A percentile compares a stretch with the other conserved stretches of the same genome.
These are phyloP conservation scores for Aspergillus transmontanensis DNA, from an alignment of 2,329 filamentous ascomycete genomes.

Conservation along the genomic window DNA sequence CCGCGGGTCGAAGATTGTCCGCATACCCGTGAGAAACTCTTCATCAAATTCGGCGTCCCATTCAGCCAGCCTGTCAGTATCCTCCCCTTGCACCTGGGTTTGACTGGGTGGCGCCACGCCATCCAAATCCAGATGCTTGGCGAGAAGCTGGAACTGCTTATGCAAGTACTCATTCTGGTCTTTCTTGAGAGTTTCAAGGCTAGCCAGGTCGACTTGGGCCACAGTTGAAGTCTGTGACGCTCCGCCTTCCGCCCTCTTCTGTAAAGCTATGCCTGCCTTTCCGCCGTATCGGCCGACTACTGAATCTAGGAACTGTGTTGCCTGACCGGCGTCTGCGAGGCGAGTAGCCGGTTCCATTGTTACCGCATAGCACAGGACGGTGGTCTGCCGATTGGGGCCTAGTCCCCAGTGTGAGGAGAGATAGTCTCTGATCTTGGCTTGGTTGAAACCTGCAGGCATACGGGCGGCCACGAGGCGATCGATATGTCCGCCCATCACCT, in stretches of 20 bases:
- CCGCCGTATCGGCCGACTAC: not conserved
- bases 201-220: not conserved
- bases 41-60: conserved; percentile 19
- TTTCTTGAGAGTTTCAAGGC: not conserved
- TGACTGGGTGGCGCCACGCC: not conserved
- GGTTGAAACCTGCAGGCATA: conserved; percentile 99
- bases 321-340: conserved; percentile 67
- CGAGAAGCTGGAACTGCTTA: not conserved
- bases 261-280: not conserved
- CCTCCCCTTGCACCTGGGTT: not conserved
- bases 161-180: not conserved
- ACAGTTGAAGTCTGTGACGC: not conserved
- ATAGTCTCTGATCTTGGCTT: conserved; percentile 92
- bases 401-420: conserved; percentile 93
- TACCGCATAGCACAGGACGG: conserved; percentile 57
- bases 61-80: conserved; percentile 8
- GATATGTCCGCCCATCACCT: conserved; percentile 79
- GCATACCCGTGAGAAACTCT: not conserved
- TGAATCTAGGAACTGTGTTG: conserved; percentile 71
- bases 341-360: conserved; percentile 51
- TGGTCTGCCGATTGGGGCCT: conserved; percentile 38
- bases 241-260: not conserved
- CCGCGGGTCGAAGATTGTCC: conserved; percentile 22
- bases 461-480: conserved; percentile 90
- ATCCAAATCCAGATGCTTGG: not conserved